Evolutionary conservation across 352 stramenopile genomes (phyloP).

Genomic region (Globisporangium cylindrosporum): DNA sequence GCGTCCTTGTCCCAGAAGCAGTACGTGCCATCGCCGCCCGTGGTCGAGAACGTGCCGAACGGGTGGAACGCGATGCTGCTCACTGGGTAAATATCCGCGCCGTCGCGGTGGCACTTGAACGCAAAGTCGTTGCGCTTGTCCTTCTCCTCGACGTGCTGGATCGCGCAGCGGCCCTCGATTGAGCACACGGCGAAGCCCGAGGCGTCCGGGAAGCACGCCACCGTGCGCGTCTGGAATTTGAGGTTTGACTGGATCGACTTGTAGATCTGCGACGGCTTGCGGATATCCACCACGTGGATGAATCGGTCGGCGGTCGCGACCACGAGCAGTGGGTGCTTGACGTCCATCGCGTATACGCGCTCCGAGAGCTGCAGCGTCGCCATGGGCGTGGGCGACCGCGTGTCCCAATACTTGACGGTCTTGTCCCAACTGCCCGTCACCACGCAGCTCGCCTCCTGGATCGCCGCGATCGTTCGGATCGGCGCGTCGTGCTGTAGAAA

Average conservation of each 20-base stretch:
- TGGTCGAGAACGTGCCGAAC: conserved; percentile 95
- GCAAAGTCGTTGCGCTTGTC: conserved; percentile 86
- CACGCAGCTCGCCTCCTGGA: conserved; percentile 87
- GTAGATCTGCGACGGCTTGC: conserved; percentile 87
- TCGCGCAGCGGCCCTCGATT: conserved; percentile 90
- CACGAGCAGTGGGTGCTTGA: conserved; percentile 90
- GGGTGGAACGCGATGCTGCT: conserved; percentile 91
- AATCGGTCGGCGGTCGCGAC: conserved; percentile 91
- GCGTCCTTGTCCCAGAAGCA: conserved; percentile 99
- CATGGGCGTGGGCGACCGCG: conserved; percentile 84
- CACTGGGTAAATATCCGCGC: conserved; percentile 85
- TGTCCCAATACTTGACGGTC: conserved; percentile 97
- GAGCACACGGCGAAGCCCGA: conserved; percentile 87
- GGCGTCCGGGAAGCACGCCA: conserved; percentile 88
- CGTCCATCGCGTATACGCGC: conserved; percentile 94
- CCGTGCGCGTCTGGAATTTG: conserved; percentile 87
- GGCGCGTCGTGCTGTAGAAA: conserved; percentile 86
- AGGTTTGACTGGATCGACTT: conserved; percentile 81
- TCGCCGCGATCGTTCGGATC: conserved; percentile 85
- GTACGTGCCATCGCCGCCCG: conserved; percentile 93
- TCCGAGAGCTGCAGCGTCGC: conserved; percentile 91
- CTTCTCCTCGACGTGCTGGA: conserved; percentile 89
- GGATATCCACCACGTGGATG: conserved; percentile 88
- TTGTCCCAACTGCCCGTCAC: conserved; percentile 94
- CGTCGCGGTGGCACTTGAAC: conserved; percentile 91